Evolutionary conservation across 768 basidiomycete genomes (phyloP), one percentile per base, ranked within the genome.

Genomic region (Lyophyllum shimeji): DNA sequence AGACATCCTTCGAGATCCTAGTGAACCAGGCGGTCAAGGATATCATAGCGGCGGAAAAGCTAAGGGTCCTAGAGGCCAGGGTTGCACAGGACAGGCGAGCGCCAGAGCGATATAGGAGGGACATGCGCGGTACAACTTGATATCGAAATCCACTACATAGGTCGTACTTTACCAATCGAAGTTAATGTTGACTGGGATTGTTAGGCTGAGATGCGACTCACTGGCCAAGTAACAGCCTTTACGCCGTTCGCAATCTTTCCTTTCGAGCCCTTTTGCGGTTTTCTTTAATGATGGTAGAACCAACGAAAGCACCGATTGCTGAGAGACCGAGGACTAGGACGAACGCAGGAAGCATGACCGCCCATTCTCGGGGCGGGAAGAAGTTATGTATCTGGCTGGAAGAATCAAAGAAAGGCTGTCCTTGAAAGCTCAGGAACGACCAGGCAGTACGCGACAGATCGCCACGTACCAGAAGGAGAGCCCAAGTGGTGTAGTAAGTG

Each of bases 351-450:
- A 98, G 69, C 18, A 90, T 83, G 48, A 98, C 77, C 9, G 93
- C 95, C 93, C 95, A 98, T 76, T 97, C 93, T 47, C 95, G 79
- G 5, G 90, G 68, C 0, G 93, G 96, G 69, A 98, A 98, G 72
- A 83, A 85, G 42, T 66, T 61, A 59, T 95, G 92, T 27, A 96
- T 75, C 18, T 86, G 82, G 63, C 84, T 93, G 2, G 83, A 79
- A 1, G 78, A 58, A 55, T 91, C 86, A 58, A 97, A 85, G 76
- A 97, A 93, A 6, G 95, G 95, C 86, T 87, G 52, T 39, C 56
- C 55, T 39, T 53, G 46, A 55, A 49, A 42, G 62, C 51, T 50
- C 54, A 55, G 60, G 47, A 57, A 27, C 31, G 31, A 42, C 33
- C 37, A 33, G n/a, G n/a, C n/a, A 50, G 29, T 18, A 56, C 25